Evolutionary conservation across 441 rosid species (phyloP).

Genomic region (Erysimum cheiri): DNA sequence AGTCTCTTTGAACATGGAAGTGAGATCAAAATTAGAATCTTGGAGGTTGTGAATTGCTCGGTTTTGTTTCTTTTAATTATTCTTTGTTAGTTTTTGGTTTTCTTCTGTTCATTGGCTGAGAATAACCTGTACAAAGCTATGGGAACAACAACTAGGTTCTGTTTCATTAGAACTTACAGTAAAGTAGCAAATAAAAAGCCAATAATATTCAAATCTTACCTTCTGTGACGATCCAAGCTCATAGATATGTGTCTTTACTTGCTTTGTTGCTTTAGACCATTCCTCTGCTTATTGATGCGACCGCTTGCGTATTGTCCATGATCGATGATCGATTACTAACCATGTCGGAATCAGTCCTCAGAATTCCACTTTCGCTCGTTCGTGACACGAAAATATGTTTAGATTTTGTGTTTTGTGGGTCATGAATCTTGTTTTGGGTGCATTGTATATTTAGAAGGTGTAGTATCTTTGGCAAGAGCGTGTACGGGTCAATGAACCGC

Average conservation of each 20-base stretch:
- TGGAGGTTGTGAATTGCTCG: slow-evolving; percentile 11
- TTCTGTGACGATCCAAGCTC: slow-evolving; percentile 7
- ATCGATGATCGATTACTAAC: neutral
- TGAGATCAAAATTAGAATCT: slow-evolving; percentile 8
- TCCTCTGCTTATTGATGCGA: neutral
- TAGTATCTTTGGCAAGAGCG: neutral
- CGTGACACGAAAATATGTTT: neutral
- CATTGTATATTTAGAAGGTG: slow-evolving; percentile 13
- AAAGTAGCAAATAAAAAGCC: neutral
- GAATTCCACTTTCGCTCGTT: neutral
- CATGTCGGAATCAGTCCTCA: neutral
- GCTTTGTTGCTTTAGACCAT: neutral
- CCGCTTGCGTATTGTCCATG: too few species aligned
- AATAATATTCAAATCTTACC: slow-evolving; percentile 1
- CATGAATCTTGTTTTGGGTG: slow-evolving; percentile 18
- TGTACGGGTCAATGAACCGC: slow-evolving; percentile 1
- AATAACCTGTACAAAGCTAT: slow-evolving; percentile 29
- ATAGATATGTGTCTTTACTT: neutral
- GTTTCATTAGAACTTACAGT: slow-evolving; percentile 3
- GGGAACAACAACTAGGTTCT: slow-evolving; percentile 26
- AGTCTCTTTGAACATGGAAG: slow-evolving; percentile 4
- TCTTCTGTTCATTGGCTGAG: slow-evolving; percentile 21
- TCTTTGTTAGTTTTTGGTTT: slow-evolving; percentile 2
- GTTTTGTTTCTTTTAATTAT: slow-evolving; percentile 5
- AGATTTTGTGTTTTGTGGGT: neutral